A percentile compares a stretch with the other conserved stretches of the same genome.
phyloP scores from a whole-genome alignment of 2,329 filamentous ascomycete species.

The Immersiporthe knoxdaviesiana region DNA sequence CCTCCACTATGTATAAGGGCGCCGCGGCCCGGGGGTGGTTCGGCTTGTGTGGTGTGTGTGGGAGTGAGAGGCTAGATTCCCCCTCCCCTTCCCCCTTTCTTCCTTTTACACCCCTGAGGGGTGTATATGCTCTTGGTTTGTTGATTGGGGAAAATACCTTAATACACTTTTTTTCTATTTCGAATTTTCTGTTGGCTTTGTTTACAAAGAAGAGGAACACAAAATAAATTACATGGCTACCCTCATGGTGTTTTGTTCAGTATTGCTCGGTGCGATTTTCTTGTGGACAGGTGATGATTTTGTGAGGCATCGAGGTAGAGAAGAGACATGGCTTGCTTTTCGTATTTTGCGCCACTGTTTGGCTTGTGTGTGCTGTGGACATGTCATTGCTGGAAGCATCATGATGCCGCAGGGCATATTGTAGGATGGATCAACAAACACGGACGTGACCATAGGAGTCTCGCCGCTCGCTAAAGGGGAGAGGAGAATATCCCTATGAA shows the following conservation, averaged over 20 bases:
- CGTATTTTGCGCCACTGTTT: background rate
- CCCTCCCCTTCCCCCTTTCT: slow-evolving; percentile 30
- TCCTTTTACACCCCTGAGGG: slow-evolving; percentile 31
- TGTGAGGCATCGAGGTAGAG: background rate
- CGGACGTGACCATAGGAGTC: background rate
- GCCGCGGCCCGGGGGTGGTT: background rate
- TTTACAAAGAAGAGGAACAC: background rate
- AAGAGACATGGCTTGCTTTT: background rate
- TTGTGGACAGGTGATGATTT: background rate
- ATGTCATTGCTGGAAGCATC: background rate
- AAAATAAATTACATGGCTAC: background rate
- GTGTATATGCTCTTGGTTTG: slow-evolving; percentile 50
- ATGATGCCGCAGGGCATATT: background rate
- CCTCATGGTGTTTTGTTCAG: background rate
- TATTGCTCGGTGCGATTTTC: background rate
- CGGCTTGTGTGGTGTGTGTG: background rate
- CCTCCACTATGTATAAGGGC: slow-evolving; percentile 13
- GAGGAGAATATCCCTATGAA: background rate
- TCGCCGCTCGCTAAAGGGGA: background rate
- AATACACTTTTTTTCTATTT: slow-evolving; percentile 33
- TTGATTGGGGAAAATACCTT: slow-evolving; percentile 31
- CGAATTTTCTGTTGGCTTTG: background rate
- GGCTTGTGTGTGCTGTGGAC: background rate
- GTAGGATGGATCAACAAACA: background rate
- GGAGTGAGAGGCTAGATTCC: slow-evolving; percentile 20